phyloP scores from a whole-genome alignment of 2,329 filamentous ascomycete species.

The Myriosclerotinia duriaeana region DNA sequence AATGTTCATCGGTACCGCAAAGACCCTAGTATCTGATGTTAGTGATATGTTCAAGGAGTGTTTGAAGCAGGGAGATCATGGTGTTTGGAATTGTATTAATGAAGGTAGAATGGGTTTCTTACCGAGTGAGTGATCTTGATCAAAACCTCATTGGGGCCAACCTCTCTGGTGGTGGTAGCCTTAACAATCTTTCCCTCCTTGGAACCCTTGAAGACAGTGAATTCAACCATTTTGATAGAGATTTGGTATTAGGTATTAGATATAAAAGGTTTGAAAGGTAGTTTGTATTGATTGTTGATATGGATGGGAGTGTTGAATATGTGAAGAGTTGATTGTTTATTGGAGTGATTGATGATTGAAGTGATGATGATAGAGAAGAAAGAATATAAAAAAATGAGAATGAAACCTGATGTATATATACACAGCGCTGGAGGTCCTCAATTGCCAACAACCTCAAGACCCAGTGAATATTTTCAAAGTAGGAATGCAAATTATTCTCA shows the following conservation, averaged over 20 bases:
- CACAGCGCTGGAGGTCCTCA: background rate
- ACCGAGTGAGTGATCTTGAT: constrained; percentile 61
- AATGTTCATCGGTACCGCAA: constrained; percentile 59
- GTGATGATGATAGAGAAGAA: constrained; percentile 18
- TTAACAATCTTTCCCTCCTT: constrained; percentile 56
- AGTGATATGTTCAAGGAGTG: background rate
- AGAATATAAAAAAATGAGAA: background rate
- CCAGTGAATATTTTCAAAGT: background rate
- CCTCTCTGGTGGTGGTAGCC: constrained; percentile 47
- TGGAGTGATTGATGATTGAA: constrained; percentile 5
- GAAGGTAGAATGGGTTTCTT: background rate
- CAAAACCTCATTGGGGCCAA: constrained; percentile 56
- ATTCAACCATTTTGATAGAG: constrained; percentile 40
- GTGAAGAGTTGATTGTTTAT: constrained; percentile 1
- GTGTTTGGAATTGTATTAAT: background rate
- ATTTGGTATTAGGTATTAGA: background rate
- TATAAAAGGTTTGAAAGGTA: background rate
- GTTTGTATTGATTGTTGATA: background rate
- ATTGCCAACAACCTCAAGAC: background rate
- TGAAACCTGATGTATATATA: constrained; percentile 12
- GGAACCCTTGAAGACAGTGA: constrained; percentile 64
- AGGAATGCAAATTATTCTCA: constrained; percentile 7
- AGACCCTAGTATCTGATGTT: constrained; percentile 47
- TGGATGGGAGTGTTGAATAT: constrained; percentile 8
- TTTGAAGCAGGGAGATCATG: background rate